phyloP scores from a whole-genome alignment of 768 basidiomycete species.

The Mycena rebaudengoi region DNA sequence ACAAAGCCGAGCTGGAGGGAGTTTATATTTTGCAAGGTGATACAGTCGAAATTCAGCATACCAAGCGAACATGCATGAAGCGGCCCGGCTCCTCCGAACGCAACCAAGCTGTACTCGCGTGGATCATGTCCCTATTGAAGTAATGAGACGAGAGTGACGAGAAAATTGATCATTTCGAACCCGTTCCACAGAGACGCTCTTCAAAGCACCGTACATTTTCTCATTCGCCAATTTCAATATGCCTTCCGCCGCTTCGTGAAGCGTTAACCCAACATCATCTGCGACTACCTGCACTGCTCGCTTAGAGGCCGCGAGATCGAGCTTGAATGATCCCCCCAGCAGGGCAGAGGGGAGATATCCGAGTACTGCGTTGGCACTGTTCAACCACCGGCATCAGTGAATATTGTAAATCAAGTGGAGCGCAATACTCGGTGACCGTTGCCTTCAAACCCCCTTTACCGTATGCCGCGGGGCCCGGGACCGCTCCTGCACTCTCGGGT shows the following conservation, averaged over 20 bases:
- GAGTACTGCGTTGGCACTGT: slow-evolving; percentile 36
- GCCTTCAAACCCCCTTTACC: slow-evolving; percentile 36
- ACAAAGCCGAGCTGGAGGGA: slow-evolving; percentile 20
- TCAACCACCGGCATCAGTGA: not conserved
- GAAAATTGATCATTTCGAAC: not conserved
- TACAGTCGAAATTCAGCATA: not conserved
- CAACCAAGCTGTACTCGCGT: slow-evolving; percentile 36
- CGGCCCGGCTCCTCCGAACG: slow-evolving; percentile 40
- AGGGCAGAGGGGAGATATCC: slow-evolving; percentile 39
- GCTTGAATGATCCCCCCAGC: slow-evolving; percentile 36
- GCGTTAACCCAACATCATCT: slow-evolving; percentile 31
- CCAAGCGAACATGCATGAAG: slow-evolving; percentile 37
- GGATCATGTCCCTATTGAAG: slow-evolving; percentile 37
- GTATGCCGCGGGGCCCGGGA: slow-evolving; percentile 42
- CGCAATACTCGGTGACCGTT: slow-evolving; percentile 36
- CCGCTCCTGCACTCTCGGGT: slow-evolving; percentile 39
- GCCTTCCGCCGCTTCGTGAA: slow-evolving; percentile 39
- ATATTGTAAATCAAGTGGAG: not conserved
- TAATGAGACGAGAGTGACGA: not conserved
- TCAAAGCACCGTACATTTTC: slow-evolving; percentile 40
- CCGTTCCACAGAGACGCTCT: slow-evolving; percentile 38
- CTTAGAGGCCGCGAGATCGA: slow-evolving; percentile 34
- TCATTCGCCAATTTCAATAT: slow-evolving; percentile 37
- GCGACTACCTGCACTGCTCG: slow-evolving; percentile 32
- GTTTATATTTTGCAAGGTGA: not conserved